phyloP scores from a whole-genome alignment of 352 stramenopile genomes.

The Phytophthora colocasiae region DNA sequence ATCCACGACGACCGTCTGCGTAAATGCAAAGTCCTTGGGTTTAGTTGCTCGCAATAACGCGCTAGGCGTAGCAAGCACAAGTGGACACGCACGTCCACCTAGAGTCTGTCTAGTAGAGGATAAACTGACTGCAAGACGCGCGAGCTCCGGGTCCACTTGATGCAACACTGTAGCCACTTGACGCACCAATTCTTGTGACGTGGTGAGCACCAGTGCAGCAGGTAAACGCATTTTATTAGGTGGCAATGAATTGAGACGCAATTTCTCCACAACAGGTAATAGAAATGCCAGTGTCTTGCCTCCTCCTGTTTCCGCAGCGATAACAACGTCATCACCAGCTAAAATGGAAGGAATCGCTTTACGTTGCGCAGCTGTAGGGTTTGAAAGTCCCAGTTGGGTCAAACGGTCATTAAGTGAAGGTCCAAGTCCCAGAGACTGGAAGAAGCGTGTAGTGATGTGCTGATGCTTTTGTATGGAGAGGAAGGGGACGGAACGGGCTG shows the following conservation, averaged over 20 bases:
- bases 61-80: constrained; percentile 74
- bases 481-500: background rate
- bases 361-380: constrained; percentile 60
- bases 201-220: constrained; percentile 81
- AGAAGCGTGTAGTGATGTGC: constrained; percentile 28
- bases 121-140: constrained; percentile 43
- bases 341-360: constrained; percentile 71
- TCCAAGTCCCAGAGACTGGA: constrained; percentile 67
- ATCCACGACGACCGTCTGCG: constrained; percentile 75
- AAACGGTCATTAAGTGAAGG: constrained; percentile 46
- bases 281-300: constrained; percentile 98
- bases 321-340: constrained; percentile 80
- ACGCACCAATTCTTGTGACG: constrained; percentile 87
- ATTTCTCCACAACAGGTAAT: constrained; percentile 85
- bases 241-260: constrained; percentile 36
- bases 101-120: constrained; percentile 67
- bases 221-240: constrained; percentile 53
- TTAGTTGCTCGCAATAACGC: constrained; percentile 71
- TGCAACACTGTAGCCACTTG: constrained; percentile 68
- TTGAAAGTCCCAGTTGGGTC: constrained; percentile 38
- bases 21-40: constrained; percentile 78
- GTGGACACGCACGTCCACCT: constrained; percentile 39
- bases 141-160: constrained; percentile 50
- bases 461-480: constrained; percentile 1
- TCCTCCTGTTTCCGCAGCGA: constrained; percentile 95